Conservation (phyloP, 1,284 basidiomycete genomes). For the Rhodotorula sp. region DNA sequence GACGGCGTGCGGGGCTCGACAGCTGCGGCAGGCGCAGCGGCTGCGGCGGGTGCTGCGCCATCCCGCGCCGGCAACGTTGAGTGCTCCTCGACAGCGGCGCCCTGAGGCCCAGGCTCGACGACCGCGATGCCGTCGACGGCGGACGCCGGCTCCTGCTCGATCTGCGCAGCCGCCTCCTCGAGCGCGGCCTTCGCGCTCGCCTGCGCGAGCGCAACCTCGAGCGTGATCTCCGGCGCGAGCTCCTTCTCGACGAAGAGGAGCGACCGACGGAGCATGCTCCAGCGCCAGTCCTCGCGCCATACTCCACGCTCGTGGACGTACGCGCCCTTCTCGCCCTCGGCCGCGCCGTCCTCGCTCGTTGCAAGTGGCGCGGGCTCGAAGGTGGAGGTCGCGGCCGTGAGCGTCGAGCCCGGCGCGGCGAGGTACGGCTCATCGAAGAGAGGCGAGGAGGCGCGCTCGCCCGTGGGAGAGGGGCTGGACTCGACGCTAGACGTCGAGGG, state of each 20-base stretch:
- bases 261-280: background rate
- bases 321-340: background rate
- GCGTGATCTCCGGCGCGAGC: background rate
- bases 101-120: too few relatives aligned
- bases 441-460: background rate
- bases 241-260: background rate
- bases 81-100: too few relatives aligned
- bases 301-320: background rate
- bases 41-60: too few relatives aligned
- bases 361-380: background rate
- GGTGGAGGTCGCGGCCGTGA: conserved; percentile 2
- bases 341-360: background rate
- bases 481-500: background rate
- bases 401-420: background rate
- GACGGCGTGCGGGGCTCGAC: too few relatives aligned
- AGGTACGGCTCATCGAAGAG: background rate
- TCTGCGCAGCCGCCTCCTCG: too few relatives aligned
- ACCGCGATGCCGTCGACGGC: too few relatives aligned
- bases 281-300: background rate
- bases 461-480: background rate
- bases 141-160: too few relatives aligned
- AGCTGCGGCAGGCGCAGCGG: too few relatives aligned
- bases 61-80: too few relatives aligned
- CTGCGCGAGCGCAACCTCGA: too few relatives aligned
- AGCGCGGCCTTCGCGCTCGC: too few relatives aligned